Conservation (phyloP, 345 rosid species). For the Eucalyptus regnans region DNA sequence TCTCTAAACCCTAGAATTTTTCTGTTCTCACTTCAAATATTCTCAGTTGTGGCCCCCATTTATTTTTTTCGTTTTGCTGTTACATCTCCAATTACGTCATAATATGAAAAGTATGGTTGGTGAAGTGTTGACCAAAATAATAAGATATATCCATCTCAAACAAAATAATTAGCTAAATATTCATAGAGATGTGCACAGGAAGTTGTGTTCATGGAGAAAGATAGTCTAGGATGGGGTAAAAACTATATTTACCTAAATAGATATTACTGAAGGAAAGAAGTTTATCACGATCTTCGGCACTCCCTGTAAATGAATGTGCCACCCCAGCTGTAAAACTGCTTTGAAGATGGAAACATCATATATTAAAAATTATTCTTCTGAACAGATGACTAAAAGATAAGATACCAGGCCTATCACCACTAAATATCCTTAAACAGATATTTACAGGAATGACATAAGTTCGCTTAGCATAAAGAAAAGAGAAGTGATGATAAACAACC, state of each 20-base stretch:
- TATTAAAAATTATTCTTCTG: background rate
- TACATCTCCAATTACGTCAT: background rate
- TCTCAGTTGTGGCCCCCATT: background rate
- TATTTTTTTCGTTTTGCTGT: background rate
- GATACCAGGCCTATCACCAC: background rate
- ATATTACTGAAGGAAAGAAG: constrained; percentile 65
- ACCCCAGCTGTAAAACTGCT: constrained; percentile 78
- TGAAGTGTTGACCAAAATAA: background rate
- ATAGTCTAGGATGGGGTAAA: background rate
- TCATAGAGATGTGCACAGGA: background rate
- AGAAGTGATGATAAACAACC: background rate
- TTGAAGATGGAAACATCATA: background rate
- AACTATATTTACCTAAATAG: constrained; percentile 51
- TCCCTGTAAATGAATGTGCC: constrained; percentile 89
- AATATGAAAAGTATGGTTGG: background rate
- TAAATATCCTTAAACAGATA: background rate
- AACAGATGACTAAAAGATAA: background rate
- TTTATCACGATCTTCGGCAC: constrained; percentile 57
- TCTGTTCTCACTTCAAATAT: background rate
- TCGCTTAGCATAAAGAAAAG: background rate
- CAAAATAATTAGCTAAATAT: background rate
- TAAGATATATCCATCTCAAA: background rate
- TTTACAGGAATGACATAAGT: background rate
- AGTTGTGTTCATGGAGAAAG: background rate
- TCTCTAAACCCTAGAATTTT: background rate